Evolutionary conservation across 306 rosid species (phyloP), one percentile per base, ranked within the genome.

Genomic region (Luffa acutangula): DNA sequence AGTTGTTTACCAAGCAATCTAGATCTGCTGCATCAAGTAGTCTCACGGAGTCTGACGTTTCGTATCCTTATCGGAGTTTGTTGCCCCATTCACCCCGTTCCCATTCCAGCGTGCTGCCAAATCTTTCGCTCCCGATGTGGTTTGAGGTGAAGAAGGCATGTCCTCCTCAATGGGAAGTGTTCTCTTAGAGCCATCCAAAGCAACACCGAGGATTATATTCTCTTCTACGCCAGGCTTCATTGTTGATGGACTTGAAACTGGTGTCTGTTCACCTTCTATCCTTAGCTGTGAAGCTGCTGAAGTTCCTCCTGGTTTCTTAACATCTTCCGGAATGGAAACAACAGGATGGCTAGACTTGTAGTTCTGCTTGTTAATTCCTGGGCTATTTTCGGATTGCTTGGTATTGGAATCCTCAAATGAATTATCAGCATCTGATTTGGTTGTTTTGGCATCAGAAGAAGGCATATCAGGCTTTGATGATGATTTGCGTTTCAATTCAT

Each of bases 161-260:
- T 17, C 92, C 14, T 91, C 95, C 83, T 90, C 96, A 56, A 94
- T 94, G 21, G 95, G 97, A 82, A 94, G 98, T 39, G 93, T 94
- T 85, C 97, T 88, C 91, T 94, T 94, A 4, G 98, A 92, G 74
- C 97, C 97, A 66, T 89, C 95, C 84, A 94, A 86, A 76, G 98
- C 97, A 81, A 94, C 97, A 46, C 94, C 98, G 1, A 94, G 97
- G 8, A 94, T 96, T 78, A 94, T 87, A 79, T 94, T 94, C 62
- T 94, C 97, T 86, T 94, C 97, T 60, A 89, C 81, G 5, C 78
- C 84, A 77, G 88, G 86, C 81, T 88, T 88, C 20, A 88, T 65
- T 65, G 83, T 46, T 57, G 85, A 80, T 65, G 82, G 72, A 78
- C 83, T 87, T 18, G 84, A 42, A 78, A 81, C 87, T 57, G 88